These are phyloP conservation scores for Populus alba DNA, from an alignment of 345 rosid species.

Conservation along the genomic window DNA sequence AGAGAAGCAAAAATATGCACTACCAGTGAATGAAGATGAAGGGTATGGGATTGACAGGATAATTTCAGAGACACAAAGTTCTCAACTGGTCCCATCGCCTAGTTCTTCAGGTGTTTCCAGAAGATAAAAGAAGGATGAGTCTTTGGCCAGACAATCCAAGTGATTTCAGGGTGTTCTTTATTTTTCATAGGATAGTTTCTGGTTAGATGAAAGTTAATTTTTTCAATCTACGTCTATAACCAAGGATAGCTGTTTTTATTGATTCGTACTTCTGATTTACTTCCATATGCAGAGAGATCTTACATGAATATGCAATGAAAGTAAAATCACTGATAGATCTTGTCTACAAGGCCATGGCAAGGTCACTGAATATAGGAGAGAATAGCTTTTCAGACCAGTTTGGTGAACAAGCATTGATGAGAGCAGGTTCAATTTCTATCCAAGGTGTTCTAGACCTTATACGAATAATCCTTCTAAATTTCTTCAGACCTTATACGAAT, in stretches of 20 bases:
- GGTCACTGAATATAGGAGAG: constrained; percentile 28
- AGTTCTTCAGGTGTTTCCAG: constrained; percentile 41
- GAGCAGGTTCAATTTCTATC: constrained; percentile 26
- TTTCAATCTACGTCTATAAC: too few species aligned
- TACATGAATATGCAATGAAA: constrained; percentile 19
- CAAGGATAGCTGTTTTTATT: too few species aligned
- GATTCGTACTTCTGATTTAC: background rate
- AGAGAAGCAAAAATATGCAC: constrained; percentile 49
- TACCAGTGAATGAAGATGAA: constrained; percentile 41
- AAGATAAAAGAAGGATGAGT: constrained; percentile 36
- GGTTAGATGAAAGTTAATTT: too few species aligned
- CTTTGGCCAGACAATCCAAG: constrained; percentile 61
- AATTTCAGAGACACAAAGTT: constrained; percentile 52
- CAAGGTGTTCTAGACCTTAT: constrained; percentile 17
- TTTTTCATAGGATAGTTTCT: background rate
- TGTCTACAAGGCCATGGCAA: constrained; percentile 23
- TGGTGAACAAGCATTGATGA: constrained; percentile 11
- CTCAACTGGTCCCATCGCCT: constrained; percentile 70
- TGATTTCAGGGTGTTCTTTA: constrained; percentile 39
- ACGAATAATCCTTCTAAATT: too few species aligned
- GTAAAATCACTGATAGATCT: background rate
- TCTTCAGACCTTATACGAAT: too few species aligned
- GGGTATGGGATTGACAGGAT: constrained; percentile 66
- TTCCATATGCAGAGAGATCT: constrained; percentile 15
- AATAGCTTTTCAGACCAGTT: constrained; percentile 13